Evolutionary conservation across 768 basidiomycete genomes (phyloP), one percentile per base, ranked within the genome.

Genomic region (Leucosporidium scottii): DNA sequence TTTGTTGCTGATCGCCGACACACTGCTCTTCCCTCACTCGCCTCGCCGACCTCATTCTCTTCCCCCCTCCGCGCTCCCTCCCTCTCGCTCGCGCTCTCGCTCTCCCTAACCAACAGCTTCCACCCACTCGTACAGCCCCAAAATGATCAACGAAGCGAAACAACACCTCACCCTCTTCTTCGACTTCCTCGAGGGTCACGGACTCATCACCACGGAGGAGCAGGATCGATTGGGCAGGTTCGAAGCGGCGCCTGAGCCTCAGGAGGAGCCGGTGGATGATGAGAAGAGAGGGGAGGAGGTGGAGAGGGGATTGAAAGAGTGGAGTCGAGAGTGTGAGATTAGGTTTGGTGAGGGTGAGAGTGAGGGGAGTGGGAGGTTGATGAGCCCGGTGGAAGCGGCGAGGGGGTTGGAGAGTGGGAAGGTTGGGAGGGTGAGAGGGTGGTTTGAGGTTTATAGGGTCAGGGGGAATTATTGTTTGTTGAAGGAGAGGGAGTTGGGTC

Each of bases 101-200:
- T 23, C 50, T 3, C 23, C 49, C 15, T 15, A 17, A 50, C 49
- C 49, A 4, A 51, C 50, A 51, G 23, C 21, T 21, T 23, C 21
- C 18, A 27, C 50, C 23, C 21, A 51, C 50, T 27, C 21, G 13
- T 27, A 51, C 50, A 51, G 13, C 50, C 50, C 23, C 9, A 25
- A 27, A 23, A 51, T 59, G 9, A 2, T 59, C 31, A 23, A 20
- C 20, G 31, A 30, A 23, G 27, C 47, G 7, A 53, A 54, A 3
- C n/a, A n/a, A 12, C 39, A 48, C 34, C 28, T 71, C 28, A 25
- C 54, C 47, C 31, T 36, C 7, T 39, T 64, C n/a, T 62, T 65
- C 48, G 70, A 71, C 64, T 71, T 62, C 17, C 57, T 71, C 50
- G 66, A 67, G 4, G 66, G 63, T 18, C 47, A 67, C 64, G 63